These are phyloP conservation scores for Asterophora parasitica DNA, from an alignment of 768 basidiomycete genomes.

Conservation along the genomic window DNA sequence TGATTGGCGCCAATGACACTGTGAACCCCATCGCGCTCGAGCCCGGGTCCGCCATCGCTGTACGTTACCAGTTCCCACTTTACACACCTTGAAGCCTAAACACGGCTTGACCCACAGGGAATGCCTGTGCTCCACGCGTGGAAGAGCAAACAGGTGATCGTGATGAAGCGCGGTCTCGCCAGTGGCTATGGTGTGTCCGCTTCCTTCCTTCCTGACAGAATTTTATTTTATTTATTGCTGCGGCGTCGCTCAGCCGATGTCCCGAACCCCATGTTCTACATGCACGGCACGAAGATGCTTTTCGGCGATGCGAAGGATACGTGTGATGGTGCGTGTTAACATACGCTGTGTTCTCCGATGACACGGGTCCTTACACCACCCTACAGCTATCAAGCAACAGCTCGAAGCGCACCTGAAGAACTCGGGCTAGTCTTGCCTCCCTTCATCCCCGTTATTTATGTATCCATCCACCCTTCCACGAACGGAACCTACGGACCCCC, in stretches of 20 bases:
- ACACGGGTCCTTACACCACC: no score
- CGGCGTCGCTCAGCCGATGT: constrained; percentile 61
- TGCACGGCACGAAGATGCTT: constrained; percentile 85
- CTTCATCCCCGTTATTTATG: no score
- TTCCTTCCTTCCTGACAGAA: no score
- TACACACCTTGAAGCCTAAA: not conserved
- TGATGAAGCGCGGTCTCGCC: constrained; percentile 90
- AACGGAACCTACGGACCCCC: no score
- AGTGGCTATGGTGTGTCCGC: constrained; percentile 69
- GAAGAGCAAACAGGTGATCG: constrained; percentile 90
- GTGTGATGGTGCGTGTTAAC: constrained; percentile 61
- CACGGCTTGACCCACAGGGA: constrained; percentile 36
- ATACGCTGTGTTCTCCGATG: no score
- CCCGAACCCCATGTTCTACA: constrained; percentile 92
- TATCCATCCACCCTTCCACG: no score
- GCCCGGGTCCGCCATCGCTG: constrained; percentile 79
- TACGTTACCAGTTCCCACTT: constrained; percentile 19
- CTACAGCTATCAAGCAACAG: constrained; percentile 15
- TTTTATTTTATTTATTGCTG: no score
- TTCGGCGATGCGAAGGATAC: constrained; percentile 91
- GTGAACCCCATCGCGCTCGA: constrained; percentile 90
- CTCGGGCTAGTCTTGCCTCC: no score
- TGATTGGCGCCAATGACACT: constrained; percentile 90
- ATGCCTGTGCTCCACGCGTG: constrained; percentile 92
- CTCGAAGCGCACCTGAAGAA: constrained; percentile 14